A percentile compares a stretch with the other conserved stretches of the same genome.
These are phyloP conservation scores for Taphrina betulina DNA, from an alignment of 1,139 yeast genomes.

Conservation along the genomic window DNA sequence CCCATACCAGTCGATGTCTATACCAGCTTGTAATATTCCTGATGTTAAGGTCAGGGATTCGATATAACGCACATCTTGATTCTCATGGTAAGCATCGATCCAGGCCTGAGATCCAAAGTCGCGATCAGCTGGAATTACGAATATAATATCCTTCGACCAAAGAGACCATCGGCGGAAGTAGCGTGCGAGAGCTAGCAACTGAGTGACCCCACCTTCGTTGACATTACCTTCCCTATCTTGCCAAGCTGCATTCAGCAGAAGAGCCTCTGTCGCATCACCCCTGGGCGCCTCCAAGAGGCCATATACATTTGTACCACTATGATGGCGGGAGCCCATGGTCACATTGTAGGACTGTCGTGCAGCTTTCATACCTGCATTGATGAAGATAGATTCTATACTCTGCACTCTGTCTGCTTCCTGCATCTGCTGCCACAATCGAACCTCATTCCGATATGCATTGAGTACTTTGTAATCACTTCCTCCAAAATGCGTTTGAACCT, in stretches of 20 bases:
- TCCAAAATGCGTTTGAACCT: conserved; percentile 85
- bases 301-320: conserved; percentile 59
- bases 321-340: conserved; percentile 43
- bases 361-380: conserved; percentile 71
- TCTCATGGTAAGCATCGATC: conserved; percentile 85
- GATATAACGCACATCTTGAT: conserved; percentile 7
- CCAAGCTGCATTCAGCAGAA: conserved; percentile 92
- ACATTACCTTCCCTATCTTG: conserved; percentile 54
- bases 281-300: conserved; percentile 89
- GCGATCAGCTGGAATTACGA: conserved; percentile 77
- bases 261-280: conserved; percentile 95
- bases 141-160: conserved; percentile 91
- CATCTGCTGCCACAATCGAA: conserved; percentile 41
- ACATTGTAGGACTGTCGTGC: conserved; percentile 50
- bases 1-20: conserved; percentile 77
- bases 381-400: conserved; percentile 59
- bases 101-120: conserved; percentile 71
- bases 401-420: conserved; percentile 46
- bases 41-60: conserved; percentile 74
- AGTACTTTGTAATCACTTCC: conserved; percentile 90
- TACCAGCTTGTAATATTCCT: conserved; percentile 92
- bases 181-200: conserved; percentile 70
- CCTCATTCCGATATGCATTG: conserved; percentile 37
- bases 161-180: conserved; percentile 82
- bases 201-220: conserved; percentile 78